Base-by-base conservation (phyloP, 1,284 basidiomycete species). In the Ceratobasidium theobromae region DNA sequence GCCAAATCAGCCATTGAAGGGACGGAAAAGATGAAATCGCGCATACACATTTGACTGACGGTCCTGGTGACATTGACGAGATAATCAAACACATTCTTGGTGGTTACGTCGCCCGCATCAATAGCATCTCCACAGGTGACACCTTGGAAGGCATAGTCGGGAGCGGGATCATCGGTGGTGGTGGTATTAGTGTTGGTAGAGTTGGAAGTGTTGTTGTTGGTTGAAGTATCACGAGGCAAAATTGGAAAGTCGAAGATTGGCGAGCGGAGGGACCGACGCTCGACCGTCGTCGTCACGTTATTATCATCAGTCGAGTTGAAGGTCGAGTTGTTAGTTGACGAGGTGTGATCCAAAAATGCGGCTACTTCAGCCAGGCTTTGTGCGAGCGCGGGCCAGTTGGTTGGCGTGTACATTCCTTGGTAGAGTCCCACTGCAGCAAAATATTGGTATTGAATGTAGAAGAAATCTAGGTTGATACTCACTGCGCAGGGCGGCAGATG, bases 111-210 rank as follows among this genome's bases (percentile, higher is more conserved):
- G 2, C 54, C 65, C 2, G 53, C 16, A 46, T 67, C 65, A 16
- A 58, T 14, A 6, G 54, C 53, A 41, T 67, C 65, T 14, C 33
- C 65, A 40, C 65, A 67, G 14, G 65, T 67, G 11, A 67, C 32
- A 21, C 35, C 65, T 32, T 55, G 48, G 27, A 51, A 51, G 8
- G 65, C 18, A 27, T 41, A 51, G 16, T 28, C 53, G 1, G 48
- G 54, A 6, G 53, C 55, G 5, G 55, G 55, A 35, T 58, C 28
- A n/a, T 35, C 52, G 14, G n/a, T 35, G 6, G 55, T 21, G 16
- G 35, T 38, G 16, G 35, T 16, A 38, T 8, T 38, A 38, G 11
- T 3, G 16, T 38, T 38, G 35, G 35, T 38, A 38, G 8, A 16
- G 33, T 49, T 52, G 11, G 23, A 4, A 8, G 57, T 35, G 16